Percentiles rank a stretch among this genome's conserved stretches.
Conservation (phyloP, 192 early-diverging fungal genomes). For the Chytriomyces hyalinus region DNA sequence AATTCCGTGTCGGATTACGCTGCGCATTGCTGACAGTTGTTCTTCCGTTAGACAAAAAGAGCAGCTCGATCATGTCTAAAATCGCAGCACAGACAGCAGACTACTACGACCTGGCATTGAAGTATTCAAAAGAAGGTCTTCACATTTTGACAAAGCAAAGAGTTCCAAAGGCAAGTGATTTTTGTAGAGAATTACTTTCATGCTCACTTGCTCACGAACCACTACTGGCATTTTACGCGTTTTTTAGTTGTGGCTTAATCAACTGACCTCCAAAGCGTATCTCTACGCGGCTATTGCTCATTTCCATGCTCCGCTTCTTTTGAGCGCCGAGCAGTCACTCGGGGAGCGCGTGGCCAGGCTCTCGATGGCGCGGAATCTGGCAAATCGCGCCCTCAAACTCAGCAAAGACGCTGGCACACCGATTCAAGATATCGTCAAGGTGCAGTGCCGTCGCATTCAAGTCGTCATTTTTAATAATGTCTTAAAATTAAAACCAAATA, state of each 20-base stretch:
- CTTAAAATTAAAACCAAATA: background rate
- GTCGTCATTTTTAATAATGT: background rate
- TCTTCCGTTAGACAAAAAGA: constrained; percentile 43
- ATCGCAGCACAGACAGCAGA: constrained; percentile 56
- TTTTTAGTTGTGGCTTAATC: constrained; percentile 31
- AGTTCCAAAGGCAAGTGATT: constrained; percentile 38
- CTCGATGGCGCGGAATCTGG: constrained; percentile 42
- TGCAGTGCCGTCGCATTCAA: constrained; percentile 8
- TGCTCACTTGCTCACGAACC: background rate
- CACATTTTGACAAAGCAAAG: constrained; percentile 28
- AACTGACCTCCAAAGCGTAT: constrained; percentile 49
- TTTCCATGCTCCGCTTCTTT: constrained; percentile 52
- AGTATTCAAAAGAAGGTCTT: constrained; percentile 26
- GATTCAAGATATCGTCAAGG: constrained; percentile 42
- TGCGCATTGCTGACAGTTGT: background rate
- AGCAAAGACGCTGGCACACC: constrained; percentile 43
- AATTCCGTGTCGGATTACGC: background rate
- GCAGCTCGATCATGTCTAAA: constrained; percentile 48
- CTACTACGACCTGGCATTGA: constrained; percentile 56
- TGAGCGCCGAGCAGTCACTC: constrained; percentile 41
- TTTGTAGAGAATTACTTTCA: background rate
- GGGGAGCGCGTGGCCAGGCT: constrained; percentile 56
- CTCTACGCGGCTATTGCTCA: constrained; percentile 60
- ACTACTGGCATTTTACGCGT: background rate
- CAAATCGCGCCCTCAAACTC: constrained; percentile 34